These are phyloP conservation scores for Ogataea pignaliae DNA, from an alignment of 805 yeast species.

Conservation along the genomic window DNA sequence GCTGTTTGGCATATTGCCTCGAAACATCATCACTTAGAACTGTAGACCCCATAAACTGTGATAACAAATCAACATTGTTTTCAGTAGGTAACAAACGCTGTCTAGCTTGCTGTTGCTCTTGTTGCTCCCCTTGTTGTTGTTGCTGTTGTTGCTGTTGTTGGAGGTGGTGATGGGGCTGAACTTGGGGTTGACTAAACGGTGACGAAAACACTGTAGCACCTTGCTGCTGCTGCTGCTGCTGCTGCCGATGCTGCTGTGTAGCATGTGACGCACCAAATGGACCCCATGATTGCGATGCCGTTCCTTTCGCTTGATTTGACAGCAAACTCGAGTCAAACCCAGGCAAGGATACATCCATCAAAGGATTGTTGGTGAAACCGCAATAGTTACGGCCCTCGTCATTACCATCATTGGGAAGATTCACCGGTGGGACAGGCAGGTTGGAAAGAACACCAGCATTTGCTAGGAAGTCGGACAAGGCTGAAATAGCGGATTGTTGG, in stretches of 20 bases:
- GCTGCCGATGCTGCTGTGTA: neutral
- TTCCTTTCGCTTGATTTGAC: too few species aligned
- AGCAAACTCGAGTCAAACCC: constrained; percentile 4
- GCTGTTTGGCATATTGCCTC: constrained; percentile 2
- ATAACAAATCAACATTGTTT: constrained; percentile 33
- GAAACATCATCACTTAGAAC: constrained; percentile 1
- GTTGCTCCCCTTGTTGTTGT: neutral
- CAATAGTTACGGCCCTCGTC: neutral
- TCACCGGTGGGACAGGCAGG: neutral
- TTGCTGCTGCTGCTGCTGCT: neutral
- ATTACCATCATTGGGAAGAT: neutral
- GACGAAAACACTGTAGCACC: constrained; percentile 6
- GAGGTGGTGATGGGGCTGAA: neutral
- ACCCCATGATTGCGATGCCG: constrained; percentile 5
- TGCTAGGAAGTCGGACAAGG: constrained; percentile 3
- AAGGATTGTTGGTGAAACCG: constrained; percentile 4
- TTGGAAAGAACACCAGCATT: too few species aligned
- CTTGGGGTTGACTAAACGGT: constrained; percentile 2
- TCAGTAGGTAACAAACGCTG: constrained; percentile 17
- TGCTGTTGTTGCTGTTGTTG: neutral
- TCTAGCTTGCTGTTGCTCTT: neutral
- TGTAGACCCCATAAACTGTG: constrained; percentile 19
- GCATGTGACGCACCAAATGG: too few species aligned
- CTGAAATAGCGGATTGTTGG: constrained; percentile 1
- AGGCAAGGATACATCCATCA: constrained; percentile 12